Conservation (phyloP, 2,329 filamentous ascomycete species). For the Sarocladium strictum region DNA sequence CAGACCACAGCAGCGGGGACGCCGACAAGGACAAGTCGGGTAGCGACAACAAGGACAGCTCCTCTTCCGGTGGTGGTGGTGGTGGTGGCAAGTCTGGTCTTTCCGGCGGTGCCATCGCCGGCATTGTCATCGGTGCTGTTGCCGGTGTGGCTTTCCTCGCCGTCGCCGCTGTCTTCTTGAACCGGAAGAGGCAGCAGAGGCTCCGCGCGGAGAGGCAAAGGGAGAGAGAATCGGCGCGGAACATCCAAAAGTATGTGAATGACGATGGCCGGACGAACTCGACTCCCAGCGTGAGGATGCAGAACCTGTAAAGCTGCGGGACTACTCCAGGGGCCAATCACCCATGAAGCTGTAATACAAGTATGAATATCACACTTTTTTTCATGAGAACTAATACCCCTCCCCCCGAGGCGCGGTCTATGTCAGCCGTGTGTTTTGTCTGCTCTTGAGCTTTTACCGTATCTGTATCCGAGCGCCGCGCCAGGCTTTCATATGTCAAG, state of each 20-base stretch:
- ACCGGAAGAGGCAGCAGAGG: constrained; percentile 24
- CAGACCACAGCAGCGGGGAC: constrained; percentile 11
- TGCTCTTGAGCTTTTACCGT: no score
- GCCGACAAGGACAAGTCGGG: constrained; percentile 11
- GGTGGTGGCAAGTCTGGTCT: constrained; percentile 31
- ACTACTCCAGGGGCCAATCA: no score
- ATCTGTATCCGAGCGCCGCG: no score
- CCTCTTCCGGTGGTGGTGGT: constrained; percentile 17
- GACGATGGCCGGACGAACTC: constrained; percentile 16
- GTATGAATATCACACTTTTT: no score
- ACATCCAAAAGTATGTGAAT: constrained; percentile 14
- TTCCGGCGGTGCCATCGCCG: constrained; percentile 66
- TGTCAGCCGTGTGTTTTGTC: no score
- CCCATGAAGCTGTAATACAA: no score
- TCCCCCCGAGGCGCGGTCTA: no score
- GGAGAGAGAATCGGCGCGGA: constrained; percentile 21
- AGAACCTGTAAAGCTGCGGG: constrained; percentile 12
- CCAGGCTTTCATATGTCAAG: no score
- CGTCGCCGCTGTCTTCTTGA: constrained; percentile 54
- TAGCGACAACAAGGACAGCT: constrained; percentile 14
- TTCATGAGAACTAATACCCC: no score
- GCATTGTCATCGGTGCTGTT: constrained; percentile 66
- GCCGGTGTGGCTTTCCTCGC: constrained; percentile 55
- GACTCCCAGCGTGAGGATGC: constrained; percentile 14
- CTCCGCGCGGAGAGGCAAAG: constrained; percentile 18